Percentiles rank a stretch among this genome's conserved stretches.
Evolutionary conservation across 139 green algal genomes (phyloP).

Genomic region (Spirogloea muscicola): DNA sequence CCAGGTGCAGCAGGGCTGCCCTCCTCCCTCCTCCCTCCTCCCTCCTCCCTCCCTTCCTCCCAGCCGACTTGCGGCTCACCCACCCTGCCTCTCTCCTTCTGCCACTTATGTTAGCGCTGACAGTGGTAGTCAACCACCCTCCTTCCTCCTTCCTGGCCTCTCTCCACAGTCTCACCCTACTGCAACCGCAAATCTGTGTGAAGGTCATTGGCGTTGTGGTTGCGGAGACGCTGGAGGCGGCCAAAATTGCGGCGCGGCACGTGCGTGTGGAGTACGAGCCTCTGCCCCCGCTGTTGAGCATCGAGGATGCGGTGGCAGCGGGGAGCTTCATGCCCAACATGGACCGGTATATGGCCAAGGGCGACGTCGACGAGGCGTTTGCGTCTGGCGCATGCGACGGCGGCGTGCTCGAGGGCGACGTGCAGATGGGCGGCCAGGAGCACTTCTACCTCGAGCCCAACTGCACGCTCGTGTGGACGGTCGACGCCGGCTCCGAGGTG

Average conservation of each 20-base stretch:
- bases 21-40: too few species aligned
- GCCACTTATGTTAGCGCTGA: too few species aligned
- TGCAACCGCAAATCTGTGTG: too few species aligned
- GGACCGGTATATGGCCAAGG: too few species aligned
- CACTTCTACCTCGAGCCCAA: constrained; percentile 70
- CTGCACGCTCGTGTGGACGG: constrained; percentile 55
- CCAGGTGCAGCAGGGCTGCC: constrained; percentile 48
- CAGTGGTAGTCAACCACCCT: not conserved
- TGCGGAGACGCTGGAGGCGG: constrained; percentile 67
- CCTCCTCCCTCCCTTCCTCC: too few species aligned
- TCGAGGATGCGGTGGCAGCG: constrained; percentile 79
- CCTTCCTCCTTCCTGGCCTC: not conserved
- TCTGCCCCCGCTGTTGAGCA: constrained; percentile 75
- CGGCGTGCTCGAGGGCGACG: not conserved
- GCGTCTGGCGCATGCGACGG: too few species aligned
- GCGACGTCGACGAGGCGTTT: too few species aligned
- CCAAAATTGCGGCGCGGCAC: constrained; percentile 60
- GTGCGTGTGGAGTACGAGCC: constrained; percentile 87
- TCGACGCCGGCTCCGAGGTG: constrained; percentile 57
- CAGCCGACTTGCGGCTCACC: too few species aligned
- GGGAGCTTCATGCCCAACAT: too few species aligned
- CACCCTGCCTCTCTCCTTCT: too few species aligned
- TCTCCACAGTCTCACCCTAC: not conserved
- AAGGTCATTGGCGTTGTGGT: constrained; percentile 81
- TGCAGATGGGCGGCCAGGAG: constrained; percentile 30